These are phyloP conservation scores for Obba rivulosa DNA, from an alignment of 768 basidiomycete genomes.

Conservation along the genomic window DNA sequence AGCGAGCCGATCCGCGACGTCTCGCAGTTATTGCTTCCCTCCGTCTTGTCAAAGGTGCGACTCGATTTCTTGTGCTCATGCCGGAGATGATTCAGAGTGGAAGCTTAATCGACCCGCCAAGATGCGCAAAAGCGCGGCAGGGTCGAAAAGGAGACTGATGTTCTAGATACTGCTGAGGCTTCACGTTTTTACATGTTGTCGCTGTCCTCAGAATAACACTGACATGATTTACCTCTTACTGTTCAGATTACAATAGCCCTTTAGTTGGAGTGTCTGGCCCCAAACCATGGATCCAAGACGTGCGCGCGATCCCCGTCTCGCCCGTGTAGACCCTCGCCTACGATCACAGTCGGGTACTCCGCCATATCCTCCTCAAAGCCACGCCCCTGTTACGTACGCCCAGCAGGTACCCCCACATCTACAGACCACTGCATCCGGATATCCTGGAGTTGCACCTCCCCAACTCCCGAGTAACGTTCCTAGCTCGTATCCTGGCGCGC, in stretches of 20 bases:
- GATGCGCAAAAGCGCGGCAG: conserved; percentile 28
- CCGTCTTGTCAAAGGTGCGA: conserved; percentile 1
- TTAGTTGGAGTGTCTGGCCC: conserved; percentile 7
- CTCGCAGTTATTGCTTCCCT: too few species aligned
- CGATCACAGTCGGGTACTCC: conserved; percentile 37
- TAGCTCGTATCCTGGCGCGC: too few species aligned
- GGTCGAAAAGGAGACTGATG: conserved; percentile 77
- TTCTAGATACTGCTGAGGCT: conserved; percentile 94
- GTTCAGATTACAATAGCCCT: conserved; percentile 2
- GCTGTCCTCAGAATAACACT: conserved; percentile 3
- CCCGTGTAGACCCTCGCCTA: conserved; percentile 62
- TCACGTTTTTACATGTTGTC: conserved; percentile 6
- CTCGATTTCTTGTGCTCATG: neutral
- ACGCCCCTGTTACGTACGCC: conserved; percentile 6
- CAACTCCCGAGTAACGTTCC: conserved; percentile 2
- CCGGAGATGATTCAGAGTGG: conserved; percentile 89
- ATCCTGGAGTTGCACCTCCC: neutral
- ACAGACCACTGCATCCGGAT: conserved; percentile 7
- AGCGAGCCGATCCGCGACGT: too few species aligned
- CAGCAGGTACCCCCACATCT: conserved; percentile 1
- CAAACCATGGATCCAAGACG: conserved; percentile 70
- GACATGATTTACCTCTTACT: conserved; percentile 3
- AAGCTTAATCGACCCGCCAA: conserved; percentile 69
- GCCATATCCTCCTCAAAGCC: conserved; percentile 18
- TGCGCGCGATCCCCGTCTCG: conserved; percentile 77